Evolutionary conservation across 1,284 basidiomycete species (phyloP).

Genomic region (Caloboletus inedulis): DNA sequence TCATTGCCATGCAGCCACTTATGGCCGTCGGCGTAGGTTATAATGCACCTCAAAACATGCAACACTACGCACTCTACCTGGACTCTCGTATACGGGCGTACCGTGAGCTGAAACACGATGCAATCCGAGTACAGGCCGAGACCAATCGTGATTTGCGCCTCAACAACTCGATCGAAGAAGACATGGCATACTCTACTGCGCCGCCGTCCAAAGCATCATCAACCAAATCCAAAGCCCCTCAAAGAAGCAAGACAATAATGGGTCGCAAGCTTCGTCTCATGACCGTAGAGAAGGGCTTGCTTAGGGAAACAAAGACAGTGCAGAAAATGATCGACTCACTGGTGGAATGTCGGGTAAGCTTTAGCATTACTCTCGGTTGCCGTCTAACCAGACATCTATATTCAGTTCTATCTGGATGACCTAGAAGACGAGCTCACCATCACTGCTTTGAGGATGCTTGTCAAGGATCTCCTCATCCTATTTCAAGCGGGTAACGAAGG

Average conservation of each 20-base stretch:
- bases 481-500: slow-evolving; percentile 98
- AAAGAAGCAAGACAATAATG: slow-evolving; percentile 73
- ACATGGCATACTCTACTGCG: slow-evolving; percentile 35
- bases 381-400: background rate
- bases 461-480: slow-evolving; percentile 93
- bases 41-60: slow-evolving; percentile 80
- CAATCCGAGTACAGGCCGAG: slow-evolving; percentile 87
- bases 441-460: slow-evolving; percentile 89
- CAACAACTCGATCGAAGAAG: slow-evolving; percentile 59
- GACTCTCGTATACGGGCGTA: slow-evolving; percentile 89
- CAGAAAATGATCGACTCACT: slow-evolving; percentile 87
- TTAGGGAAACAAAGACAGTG: slow-evolving; percentile 89
- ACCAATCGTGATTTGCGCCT: slow-evolving; percentile 79
- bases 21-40: slow-evolving; percentile 55
- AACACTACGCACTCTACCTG: slow-evolving; percentile 86
- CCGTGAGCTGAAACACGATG: slow-evolving; percentile 90
- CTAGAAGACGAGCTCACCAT: slow-evolving; percentile 90
- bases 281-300: slow-evolving; percentile 92
- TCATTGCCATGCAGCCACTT: slow-evolving; percentile 1
- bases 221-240: slow-evolving; percentile 35
- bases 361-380: slow-evolving; percentile 2
- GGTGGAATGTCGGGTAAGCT: slow-evolving; percentile 76
- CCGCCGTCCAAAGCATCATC: slow-evolving; percentile 27
- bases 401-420: slow-evolving; percentile 90
- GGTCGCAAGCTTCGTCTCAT: slow-evolving; percentile 85